Evolutionary conservation across 345 rosid species (phyloP), one percentile per base, ranked within the genome.

Genomic region (Isatis tinctoria): DNA sequence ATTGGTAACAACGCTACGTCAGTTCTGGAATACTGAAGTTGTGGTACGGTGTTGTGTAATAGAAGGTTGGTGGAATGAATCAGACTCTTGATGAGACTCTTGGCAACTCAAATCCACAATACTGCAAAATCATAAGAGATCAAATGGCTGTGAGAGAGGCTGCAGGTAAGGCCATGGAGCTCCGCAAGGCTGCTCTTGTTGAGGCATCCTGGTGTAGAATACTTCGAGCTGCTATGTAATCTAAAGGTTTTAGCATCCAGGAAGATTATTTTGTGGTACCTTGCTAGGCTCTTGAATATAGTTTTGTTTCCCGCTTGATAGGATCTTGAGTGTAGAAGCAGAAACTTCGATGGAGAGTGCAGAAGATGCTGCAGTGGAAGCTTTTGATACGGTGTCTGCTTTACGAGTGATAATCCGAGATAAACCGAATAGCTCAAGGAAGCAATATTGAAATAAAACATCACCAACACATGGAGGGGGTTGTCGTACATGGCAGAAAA

Each of bases 181-280:
- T 96, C 52, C 87, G 91, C 8, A 95, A 89, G 78, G 97, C 96
- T 78, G 98, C 96, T 44, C 33, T 92, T 67, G 94, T 92, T 47
- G 97, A 95, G 83, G 93, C 96, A 48, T 92, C 99, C 65, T 92
- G 99, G 98, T 89, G 89, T 81, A 81, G 91, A 66, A 87, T 90
- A 77, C 96, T 95, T 67, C 76, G 78, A 71, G 97, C 96, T 40
- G 97, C 99, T 67, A 86, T 96, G 99, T 95, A 82, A 62, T 3
- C 75, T 60, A 20, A 8, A 12, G 9, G 37, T 45, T 66, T 43
- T 61, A 27, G 20, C 5, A 16, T 18, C 7, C 47, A 43, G 7
- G 13, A 41, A 1, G 11, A 8, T 62, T 7, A 28, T 6, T 45
- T 47, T 8, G 37, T 35, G 45, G 30, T 32, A 24, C 32, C 18